Conservation (phyloP, 164 flowering plant species). For the Litsea cubeba region DNA sequence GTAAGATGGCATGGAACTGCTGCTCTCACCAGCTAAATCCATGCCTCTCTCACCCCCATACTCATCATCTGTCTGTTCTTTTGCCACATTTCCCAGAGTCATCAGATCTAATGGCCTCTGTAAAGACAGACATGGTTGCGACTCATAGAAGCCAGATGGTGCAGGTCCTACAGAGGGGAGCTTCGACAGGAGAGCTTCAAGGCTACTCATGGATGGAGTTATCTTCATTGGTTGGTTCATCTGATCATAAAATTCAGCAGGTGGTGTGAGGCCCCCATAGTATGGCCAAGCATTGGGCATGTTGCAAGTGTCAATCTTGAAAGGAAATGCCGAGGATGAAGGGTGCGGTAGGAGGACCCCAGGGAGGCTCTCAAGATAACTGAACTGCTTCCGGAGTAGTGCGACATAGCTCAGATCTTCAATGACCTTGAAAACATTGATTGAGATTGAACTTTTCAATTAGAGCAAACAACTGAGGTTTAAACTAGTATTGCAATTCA, state of each 20-base stretch:
- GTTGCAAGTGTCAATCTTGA: conserved; percentile 26
- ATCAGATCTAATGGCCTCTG: conserved; percentile 33
- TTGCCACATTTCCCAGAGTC: conserved; percentile 32
- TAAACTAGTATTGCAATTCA: too few species aligned
- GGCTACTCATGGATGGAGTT: conserved; percentile 95
- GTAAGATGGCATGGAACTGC: conserved; percentile 36
- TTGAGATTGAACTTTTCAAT: too few species aligned
- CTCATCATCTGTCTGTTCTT: conserved; percentile 45
- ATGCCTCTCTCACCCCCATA: conserved; percentile 22
- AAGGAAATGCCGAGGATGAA: conserved; percentile 65
- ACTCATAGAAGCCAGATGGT: conserved; percentile 27
- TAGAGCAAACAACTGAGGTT: too few species aligned
- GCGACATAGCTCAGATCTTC: conserved; percentile 86
- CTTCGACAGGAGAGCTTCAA: conserved; percentile 91
- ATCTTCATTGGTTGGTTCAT: conserved; percentile 41
- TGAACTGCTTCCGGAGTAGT: conserved; percentile 64
- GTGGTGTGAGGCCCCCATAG: not conserved
- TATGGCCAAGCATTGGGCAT: conserved; percentile 40
- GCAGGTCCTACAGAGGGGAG: conserved; percentile 81
- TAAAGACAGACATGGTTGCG: conserved; percentile 18
- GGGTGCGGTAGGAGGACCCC: conserved; percentile 97
- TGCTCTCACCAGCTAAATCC: conserved; percentile 33
- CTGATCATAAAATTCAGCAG: conserved; percentile 30
- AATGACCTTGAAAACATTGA: conserved; percentile 38
- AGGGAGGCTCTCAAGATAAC: conserved; percentile 90